Base-by-base conservation (phyloP, 805 yeast species). In the Teunomyces aglyptinius region DNA sequence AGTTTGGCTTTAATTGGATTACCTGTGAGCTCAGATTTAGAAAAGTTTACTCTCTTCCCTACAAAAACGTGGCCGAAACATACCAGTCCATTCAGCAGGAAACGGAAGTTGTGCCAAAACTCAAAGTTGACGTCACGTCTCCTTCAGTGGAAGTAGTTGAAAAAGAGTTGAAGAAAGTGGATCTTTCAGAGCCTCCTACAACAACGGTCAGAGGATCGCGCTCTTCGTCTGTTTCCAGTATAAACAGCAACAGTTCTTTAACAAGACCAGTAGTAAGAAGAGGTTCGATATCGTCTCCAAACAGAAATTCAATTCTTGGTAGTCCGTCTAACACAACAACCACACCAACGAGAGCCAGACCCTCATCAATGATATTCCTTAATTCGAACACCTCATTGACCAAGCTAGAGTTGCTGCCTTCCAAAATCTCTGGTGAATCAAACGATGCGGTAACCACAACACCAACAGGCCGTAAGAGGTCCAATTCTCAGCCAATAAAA, bases 1-100 rank as follows among this genome's bases (percentile, higher is more conserved):
- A 67, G 24, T 69, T 78, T 41, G 68, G 70, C 4, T 45, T 50
- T 15, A 59, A 61, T 38, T 78, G 82, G 82, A 60, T 75, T 1
- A 49, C 62, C 7, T 26, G 71, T 29, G 80, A 75, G 43, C 40
- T 73, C 50, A 55, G 72, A 53, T 64, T 76, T 57, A 58, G 80
- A 59, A 63, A 67, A 55, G 49, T 61, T 4, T 65, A 68, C 49
- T 51, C 50, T 18, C 53, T 71, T 20, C 71, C 70, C 4, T 54
- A 48, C 34, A 55, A 56, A 16, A 46, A 53, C 39, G 56, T 68
- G 29, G 34, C 53, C 22, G 52, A 54, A 24, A 38, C 61, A 4
- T 50, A 55, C 36, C 58, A 52, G 20, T 48, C 36, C 4, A n/a
- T 33, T 8, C 36, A 38, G 27, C 31, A 38, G 12, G 28, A 24